Percentiles rank a stretch among this genome's conserved stretches.
These are phyloP conservation scores for Knoxdaviesia proteae DNA, from an alignment of 2,329 filamentous ascomycete genomes.

Conservation along the genomic window DNA sequence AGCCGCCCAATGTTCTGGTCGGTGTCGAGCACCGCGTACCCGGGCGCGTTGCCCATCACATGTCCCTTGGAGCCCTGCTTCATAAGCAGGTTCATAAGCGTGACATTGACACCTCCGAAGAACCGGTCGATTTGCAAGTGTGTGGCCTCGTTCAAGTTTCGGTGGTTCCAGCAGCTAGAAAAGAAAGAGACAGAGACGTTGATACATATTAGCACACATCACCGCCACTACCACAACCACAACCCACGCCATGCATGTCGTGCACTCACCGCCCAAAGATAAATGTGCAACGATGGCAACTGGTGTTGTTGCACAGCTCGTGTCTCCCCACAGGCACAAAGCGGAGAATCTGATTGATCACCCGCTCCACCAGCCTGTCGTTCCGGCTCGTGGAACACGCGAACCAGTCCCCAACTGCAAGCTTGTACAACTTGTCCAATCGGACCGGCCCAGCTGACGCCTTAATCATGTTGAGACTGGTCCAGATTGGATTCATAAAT, in stretches of 20 bases:
- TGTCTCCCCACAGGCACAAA: conserved; percentile 30
- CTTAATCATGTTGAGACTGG: conserved; percentile 33
- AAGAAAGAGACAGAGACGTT: background rate
- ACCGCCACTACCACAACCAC: too few species aligned
- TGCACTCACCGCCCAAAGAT: conserved; percentile 31
- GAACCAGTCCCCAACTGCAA: conserved; percentile 32
- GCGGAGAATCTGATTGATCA: conserved; percentile 33
- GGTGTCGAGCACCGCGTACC: conserved; percentile 25
- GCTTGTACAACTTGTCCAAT: conserved; percentile 26
- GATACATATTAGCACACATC: background rate
- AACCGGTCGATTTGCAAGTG: conserved; percentile 40
- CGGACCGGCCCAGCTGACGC: conserved; percentile 23
- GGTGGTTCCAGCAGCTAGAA: conserved; percentile 34
- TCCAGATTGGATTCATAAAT: conserved; percentile 42
- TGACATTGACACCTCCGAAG: conserved; percentile 42
- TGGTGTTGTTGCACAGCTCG: conserved; percentile 40
- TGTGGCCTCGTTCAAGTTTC: conserved; percentile 43
- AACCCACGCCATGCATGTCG: too few species aligned
- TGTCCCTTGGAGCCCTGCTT: conserved; percentile 27
- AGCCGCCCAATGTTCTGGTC: conserved; percentile 27
- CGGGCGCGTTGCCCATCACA: conserved; percentile 29
- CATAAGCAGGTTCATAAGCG: conserved; percentile 33
- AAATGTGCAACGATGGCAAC: conserved; percentile 38
- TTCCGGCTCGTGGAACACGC: conserved; percentile 24
- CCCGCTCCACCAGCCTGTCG: conserved; percentile 26